Evolutionary conservation across 1,284 basidiomycete species (phyloP).

Genomic region (Ceratobasidium sp.): DNA sequence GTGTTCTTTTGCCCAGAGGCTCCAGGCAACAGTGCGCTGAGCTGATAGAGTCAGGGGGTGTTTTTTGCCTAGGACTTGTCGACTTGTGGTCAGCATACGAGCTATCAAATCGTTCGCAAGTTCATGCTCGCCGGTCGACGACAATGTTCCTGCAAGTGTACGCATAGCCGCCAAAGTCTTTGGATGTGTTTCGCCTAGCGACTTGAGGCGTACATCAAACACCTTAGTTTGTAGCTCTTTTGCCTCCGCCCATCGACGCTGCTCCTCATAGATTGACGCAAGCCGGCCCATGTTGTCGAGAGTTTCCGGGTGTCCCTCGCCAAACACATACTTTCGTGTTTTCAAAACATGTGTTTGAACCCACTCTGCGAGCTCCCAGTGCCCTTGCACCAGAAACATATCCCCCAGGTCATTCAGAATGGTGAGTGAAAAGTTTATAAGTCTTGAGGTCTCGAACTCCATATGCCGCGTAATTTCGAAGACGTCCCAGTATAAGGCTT

Average conservation of each 20-base stretch:
- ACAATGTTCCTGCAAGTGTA: neutral
- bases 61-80: neutral
- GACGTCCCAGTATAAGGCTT: neutral
- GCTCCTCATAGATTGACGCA: neutral
- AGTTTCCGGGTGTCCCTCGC: neutral
- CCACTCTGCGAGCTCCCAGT: neutral
- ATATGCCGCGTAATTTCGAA: neutral
- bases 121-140: too few species aligned
- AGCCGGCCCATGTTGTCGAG: neutral
- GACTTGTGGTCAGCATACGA: neutral
- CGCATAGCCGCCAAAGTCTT: neutral
- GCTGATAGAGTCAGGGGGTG: constrained; percentile 6
- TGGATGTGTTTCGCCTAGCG: neutral
- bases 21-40: neutral
- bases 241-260: neutral
- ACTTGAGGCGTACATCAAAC: neutral
- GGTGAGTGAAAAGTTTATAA: neutral
- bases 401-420: neutral
- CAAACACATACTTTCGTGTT: neutral
- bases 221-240: neutral
- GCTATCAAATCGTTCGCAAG: constrained; percentile 3
- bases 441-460: neutral
- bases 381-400: neutral
- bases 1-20: neutral
- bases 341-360: neutral